Evolutionary conservation across 2,329 filamentous ascomycete species (phyloP), one percentile per base, ranked within the genome.

Genomic region (Ceratocystis colombiana): DNA sequence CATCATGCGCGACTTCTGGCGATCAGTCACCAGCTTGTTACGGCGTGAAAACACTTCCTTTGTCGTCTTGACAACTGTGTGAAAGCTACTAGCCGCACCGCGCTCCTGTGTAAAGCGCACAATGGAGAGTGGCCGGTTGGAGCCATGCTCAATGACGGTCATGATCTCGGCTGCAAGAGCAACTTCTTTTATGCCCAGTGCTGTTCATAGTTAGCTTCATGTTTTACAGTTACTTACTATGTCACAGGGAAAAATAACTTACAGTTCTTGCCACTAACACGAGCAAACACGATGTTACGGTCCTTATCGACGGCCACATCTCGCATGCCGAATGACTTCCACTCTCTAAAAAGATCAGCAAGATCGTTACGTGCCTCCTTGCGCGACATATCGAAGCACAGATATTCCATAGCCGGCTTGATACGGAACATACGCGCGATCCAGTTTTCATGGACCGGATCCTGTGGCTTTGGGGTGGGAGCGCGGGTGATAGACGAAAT

Each of bases 51-150:
- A 85, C 17, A 90, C 82, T 22, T 82, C 79, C 70, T 87, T 82
- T 71, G 96, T 80, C 2, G 88, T 88, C 68, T 91, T 88, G 30
- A 95, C 83, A 8, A 96, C 88, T 72, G 85, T 86, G 73, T 90
- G 83, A 77, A 97, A 96, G 71, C 88, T 94, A 71, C 88, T 94
- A 46, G 90, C 91, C 1, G 93, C 92, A n/a, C 93, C 94, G 67
- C 87, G 87, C 73, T 94, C 90, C 73, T 96, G 92, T 1, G 89
- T 93, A 74, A 96, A 90, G 45, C 90, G 87, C 37, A 89, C 85
- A 70, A 96, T 85, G 74, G 88, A 89, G 65, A 96, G 81, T 61
- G 87, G 87, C 59, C 84, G 86, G 69, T 85, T 86, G 71, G 84
- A 87, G 61, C 89, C 89, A 72, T 94, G 88, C 76, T 96, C 89